Evolutionary conservation across 148 eudicot species (phyloP), one percentile per base, ranked within the genome.

Genomic region (Vaccinium myrtillus): DNA sequence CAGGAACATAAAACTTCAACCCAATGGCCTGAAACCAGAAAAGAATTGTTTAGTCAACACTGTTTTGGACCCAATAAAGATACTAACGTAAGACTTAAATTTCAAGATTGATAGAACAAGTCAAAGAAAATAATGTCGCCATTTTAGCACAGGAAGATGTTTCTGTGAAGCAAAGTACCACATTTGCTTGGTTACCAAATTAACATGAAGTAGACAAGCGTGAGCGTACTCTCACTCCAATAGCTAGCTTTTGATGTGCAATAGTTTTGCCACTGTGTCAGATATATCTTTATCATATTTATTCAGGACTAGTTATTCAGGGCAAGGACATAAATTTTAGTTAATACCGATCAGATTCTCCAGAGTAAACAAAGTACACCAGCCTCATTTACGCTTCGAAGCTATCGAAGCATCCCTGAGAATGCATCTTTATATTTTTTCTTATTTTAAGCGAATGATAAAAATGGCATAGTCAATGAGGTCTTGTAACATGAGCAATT

Each of bases 1-100:
- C 98, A 0, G 98, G 97, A 80, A 93, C 88, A 78, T 83, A 88
- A 83, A 95, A 95, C 84, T 93, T 95, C 55, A 95, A 87, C 54
- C 98, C 98, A 82, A 94, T 71, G 2, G 91, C 92, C 98, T 95
- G 93, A 90, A 87, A 51, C 58, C 71, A 77, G 76, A 14, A 76
- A 77, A 16, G 36, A 27, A 6, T 10, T n/a, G 32, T 49, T 76
- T 49, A 63, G 63, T 61, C 7, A n/a, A 19, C 16, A 11, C 9
- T 2, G 5, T n/a, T 8, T n/a, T 50, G 21, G 21, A 67, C 21
- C 79, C 51, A 8, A 30, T 12, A 74, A 65, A 23, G 27, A 49
- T 49, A 58, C 50, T 13, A 49, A 4, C 49, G 25, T 32, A 12
- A 71, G 36, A 27, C 30, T 67, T 30, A 15, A 48, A 67, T 16